Evolutionary conservation across 306 rosid species (phyloP), one percentile per base, ranked within the genome.

Genomic region (Pyrus communis): DNA sequence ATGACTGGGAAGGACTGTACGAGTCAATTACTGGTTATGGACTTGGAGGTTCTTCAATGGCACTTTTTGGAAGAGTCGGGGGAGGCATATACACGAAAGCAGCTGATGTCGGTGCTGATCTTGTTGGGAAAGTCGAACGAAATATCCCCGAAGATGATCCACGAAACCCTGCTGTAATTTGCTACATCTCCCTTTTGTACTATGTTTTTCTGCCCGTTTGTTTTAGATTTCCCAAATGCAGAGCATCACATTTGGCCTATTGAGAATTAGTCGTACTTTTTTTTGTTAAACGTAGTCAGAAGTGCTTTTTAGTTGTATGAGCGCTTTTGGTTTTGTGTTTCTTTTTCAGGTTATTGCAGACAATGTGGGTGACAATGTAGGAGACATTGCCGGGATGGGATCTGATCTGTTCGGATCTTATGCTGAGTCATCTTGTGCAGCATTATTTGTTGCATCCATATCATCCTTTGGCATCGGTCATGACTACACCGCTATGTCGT

Each of bases 91-190:
- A 88, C 82, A 90, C 96, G 51, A 90, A 88, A 85, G 96, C 96
- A 46, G 96, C 93, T 63, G 93, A 87, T 91, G 93, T 88, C 81
- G 96, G 96, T 45, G 96, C 93, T 80, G 93, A 87, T 70, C 96
- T 91, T 25, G 93, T 88, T 3, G 90, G 89, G 9, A 87, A 88
- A 58, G 91, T 87, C 57, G 93, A 91, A 74, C 81, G 79, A 75
- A 87, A 88, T 76, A 88, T 90, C 52, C 96, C 91, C 1, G 93
- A 90, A 87, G 96, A 88, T 75, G 93, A 88, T 84, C 96, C 91
- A 1, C 73, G 89, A 79, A 87, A 91, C 79, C 93, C 93, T 30
- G 93, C 93, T 33, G 90, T 90, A 86, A 80, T 66, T 69, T 78
- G 70, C 80, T 23, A 9, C 73, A 68, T 19, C 69, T 70, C 67